Evolutionary conservation across 2,329 filamentous ascomycete species (phyloP).

Genomic region (Talaromyces islandicus): DNA sequence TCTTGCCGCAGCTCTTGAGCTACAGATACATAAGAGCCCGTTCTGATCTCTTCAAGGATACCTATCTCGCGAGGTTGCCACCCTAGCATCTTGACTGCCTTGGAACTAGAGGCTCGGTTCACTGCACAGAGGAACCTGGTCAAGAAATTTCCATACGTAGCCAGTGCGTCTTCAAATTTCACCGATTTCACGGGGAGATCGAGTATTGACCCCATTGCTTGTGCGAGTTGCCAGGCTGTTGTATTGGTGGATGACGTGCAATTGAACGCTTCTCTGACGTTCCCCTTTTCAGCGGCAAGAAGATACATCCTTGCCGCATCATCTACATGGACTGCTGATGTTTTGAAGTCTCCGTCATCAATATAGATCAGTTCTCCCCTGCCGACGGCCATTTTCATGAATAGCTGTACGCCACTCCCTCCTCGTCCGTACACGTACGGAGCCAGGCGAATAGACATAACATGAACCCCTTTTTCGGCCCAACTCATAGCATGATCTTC

Average conservation of each 20-base stretch:
- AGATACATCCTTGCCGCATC: slow-evolving; percentile 40
- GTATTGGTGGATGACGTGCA: slow-evolving; percentile 24
- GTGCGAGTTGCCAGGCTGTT: slow-evolving; percentile 23
- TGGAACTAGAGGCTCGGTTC: slow-evolving; percentile 30
- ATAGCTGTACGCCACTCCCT: slow-evolving; percentile 19
- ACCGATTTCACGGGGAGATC: slow-evolving; percentile 18
- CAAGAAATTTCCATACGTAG: slow-evolving; percentile 24
- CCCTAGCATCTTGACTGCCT: slow-evolving; percentile 33
- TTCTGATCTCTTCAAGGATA: neutral
- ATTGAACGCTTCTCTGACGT: slow-evolving; percentile 33
- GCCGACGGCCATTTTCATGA: slow-evolving; percentile 25
- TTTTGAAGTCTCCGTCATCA: slow-evolving; percentile 22
- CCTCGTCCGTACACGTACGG: slow-evolving; percentile 40
- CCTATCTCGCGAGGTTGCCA: slow-evolving; percentile 25
- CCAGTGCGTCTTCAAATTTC: slow-evolving; percentile 20
- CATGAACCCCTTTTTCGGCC: slow-evolving; percentile 26
- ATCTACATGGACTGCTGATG: slow-evolving; percentile 35
- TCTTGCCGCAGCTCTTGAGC: neutral
- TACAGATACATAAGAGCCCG: neutral
- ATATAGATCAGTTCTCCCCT: slow-evolving; percentile 25
- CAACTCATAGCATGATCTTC: slow-evolving; percentile 28
- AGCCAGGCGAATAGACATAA: slow-evolving; percentile 34
- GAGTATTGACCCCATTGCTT: slow-evolving; percentile 23
- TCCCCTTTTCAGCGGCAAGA: slow-evolving; percentile 25
- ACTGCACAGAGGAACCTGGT: slow-evolving; percentile 27